phyloP scores from a whole-genome alignment of 2,329 filamentous ascomycete species.

The Alternaria brassicae region DNA sequence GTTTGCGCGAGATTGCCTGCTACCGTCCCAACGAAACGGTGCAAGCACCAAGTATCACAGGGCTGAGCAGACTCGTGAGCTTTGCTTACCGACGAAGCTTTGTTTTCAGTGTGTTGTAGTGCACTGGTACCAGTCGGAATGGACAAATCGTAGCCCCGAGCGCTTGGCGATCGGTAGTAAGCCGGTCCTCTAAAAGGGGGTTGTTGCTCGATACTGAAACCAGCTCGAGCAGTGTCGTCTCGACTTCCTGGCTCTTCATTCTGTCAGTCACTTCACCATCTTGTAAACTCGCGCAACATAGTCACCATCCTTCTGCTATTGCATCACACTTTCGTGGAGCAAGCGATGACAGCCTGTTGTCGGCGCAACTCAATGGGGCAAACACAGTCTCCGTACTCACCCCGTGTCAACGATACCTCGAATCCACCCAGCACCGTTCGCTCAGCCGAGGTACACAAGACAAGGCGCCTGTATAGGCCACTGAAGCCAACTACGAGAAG shows the following conservation, averaged over 20 bases:
- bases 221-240: neutral
- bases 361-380: neutral
- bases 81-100: neutral
- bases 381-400: neutral
- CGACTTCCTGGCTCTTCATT: neutral
- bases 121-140: neutral
- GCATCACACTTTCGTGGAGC: neutral
- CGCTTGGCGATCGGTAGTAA: neutral
- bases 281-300: neutral
- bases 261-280: neutral
- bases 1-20: neutral
- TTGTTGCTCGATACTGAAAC: neutral
- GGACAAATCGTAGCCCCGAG: neutral
- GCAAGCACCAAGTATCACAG: neutral
- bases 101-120: neutral
- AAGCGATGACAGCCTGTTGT: neutral
- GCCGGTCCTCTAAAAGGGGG: neutral
- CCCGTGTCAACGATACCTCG: neutral
- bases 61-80: neutral
- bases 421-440: neutral
- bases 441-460: slow-evolving; percentile 13
- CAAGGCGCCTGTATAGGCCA: neutral
- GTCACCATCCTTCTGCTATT: neutral
- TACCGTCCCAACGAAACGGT: neutral
- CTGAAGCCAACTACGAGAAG: neutral